Percentiles rank a stretch among this genome's conserved stretches.
Conservation (phyloP, 2,329 filamentous ascomycete species). For the Sporothrix euskadiensis region DNA sequence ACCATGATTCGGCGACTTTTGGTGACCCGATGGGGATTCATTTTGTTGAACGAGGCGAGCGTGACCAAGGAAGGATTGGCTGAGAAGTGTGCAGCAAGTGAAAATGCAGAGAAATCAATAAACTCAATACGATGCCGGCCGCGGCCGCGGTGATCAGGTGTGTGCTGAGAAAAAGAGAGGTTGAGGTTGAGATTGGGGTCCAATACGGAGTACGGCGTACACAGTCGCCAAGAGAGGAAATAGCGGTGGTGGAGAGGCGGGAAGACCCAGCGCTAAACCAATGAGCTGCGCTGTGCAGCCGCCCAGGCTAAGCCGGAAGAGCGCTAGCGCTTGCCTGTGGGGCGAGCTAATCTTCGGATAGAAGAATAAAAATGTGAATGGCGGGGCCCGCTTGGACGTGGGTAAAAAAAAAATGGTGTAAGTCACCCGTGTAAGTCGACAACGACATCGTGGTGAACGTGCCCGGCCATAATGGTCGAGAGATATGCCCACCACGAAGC, state of each 20-base stretch:
- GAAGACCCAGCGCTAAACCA: constrained; percentile 25
- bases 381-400: not conserved
- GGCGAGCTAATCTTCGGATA: not conserved
- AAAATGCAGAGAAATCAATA: not conserved
- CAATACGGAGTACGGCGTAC: too few species aligned
- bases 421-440: not conserved
- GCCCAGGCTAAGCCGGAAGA: constrained; percentile 25
- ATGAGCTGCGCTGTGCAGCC: constrained; percentile 31
- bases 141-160: not conserved
- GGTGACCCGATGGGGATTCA: not conserved
- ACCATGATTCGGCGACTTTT: not conserved
- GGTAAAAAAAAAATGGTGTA: not conserved
- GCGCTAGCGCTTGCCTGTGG: constrained; percentile 5
- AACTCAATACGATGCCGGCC: not conserved
- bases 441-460: not conserved
- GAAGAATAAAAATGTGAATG: constrained; percentile 14
- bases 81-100: not conserved
- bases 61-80: not conserved
- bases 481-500: not conserved
- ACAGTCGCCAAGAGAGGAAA: not conserved
- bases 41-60: not conserved
- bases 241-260: constrained; percentile 10
- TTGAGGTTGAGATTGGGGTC: not conserved
- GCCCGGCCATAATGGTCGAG: not conserved
- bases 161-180: not conserved